Conservation (phyloP, 1,139 yeast species). For the Taiozyma onychis region DNA sequence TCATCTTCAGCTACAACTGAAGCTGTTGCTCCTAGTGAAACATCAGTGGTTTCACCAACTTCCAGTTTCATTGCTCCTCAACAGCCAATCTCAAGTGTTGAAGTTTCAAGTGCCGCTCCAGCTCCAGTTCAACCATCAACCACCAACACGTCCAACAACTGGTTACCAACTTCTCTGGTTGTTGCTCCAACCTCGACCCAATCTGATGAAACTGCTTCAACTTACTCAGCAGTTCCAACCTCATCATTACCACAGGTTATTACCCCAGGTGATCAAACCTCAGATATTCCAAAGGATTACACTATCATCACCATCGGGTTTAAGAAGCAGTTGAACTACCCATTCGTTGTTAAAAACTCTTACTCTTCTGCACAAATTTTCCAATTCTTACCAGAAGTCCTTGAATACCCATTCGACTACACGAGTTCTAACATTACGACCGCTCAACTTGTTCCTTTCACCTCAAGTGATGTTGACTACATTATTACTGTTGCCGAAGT, state of each 20-base stretch:
- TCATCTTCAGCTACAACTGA: not conserved
- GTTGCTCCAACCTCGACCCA: conserved; percentile 24
- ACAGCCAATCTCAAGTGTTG: not conserved
- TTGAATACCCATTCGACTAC: conserved; percentile 45
- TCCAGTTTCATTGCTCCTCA: not conserved
- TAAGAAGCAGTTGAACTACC: conserved; percentile 60
- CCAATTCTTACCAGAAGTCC: conserved; percentile 57
- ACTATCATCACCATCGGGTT: conserved; percentile 65
- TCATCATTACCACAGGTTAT: conserved; percentile 66
- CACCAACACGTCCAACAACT: conserved; percentile 16
- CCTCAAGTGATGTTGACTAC: conserved; percentile 42
- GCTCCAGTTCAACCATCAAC: conserved; percentile 4
- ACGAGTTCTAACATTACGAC: conserved; percentile 42
- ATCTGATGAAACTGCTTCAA: conserved; percentile 29
- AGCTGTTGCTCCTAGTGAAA: not conserved
- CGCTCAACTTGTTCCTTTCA: conserved; percentile 58
- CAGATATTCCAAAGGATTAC: conserved; percentile 34
- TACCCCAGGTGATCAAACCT: conserved; percentile 43
- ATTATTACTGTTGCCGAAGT: conserved; percentile 75
- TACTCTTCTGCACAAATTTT: conserved; percentile 72
- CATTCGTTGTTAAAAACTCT: conserved; percentile 62
- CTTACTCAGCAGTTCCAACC: conserved; percentile 35
- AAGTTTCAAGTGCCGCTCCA: not conserved
- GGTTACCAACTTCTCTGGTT: conserved; percentile 30
- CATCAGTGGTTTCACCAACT: not conserved